Percentiles rank a stretch among this genome's conserved stretches.
phyloP scores from a whole-genome alignment of 129 eudicot genomes.

The Flaveria linearis region DNA sequence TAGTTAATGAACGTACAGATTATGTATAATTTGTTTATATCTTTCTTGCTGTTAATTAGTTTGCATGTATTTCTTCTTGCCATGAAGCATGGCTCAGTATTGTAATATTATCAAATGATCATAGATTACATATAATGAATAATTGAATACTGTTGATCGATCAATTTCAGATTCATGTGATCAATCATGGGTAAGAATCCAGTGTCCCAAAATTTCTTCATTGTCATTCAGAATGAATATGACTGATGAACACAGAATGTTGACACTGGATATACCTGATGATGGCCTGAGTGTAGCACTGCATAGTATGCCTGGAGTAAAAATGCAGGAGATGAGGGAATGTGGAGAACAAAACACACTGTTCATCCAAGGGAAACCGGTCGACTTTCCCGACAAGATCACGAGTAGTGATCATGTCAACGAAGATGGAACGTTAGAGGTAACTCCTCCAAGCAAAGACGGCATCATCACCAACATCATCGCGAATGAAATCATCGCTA shows the following conservation, averaged over 20 bases:
- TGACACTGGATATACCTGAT: neutral
- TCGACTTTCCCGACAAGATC: neutral
- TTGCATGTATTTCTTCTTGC: too few relatives aligned
- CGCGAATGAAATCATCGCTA: neutral
- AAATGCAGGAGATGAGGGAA: neutral
- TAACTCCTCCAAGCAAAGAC: neutral
- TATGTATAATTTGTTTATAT: too few relatives aligned
- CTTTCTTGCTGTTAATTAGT: too few relatives aligned
- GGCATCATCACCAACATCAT: neutral
- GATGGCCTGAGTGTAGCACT: neutral
- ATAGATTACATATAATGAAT: too few relatives aligned
- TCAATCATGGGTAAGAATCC: neutral
- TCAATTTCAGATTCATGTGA: neutral
- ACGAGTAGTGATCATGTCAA: neutral
- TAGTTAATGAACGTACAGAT: neutral
- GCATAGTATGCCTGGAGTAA: neutral
- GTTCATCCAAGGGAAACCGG: too few relatives aligned
- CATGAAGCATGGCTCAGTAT: too few relatives aligned
- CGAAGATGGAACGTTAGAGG: neutral
- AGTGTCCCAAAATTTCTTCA: neutral
- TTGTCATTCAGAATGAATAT: neutral
- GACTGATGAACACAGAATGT: neutral
- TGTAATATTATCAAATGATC: too few relatives aligned
- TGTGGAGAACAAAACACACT: neutral
- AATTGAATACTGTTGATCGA: neutral